These are phyloP conservation scores for Leccinum fuscescens DNA, from an alignment of 1,284 basidiomycete genomes.

Conservation along the genomic window DNA sequence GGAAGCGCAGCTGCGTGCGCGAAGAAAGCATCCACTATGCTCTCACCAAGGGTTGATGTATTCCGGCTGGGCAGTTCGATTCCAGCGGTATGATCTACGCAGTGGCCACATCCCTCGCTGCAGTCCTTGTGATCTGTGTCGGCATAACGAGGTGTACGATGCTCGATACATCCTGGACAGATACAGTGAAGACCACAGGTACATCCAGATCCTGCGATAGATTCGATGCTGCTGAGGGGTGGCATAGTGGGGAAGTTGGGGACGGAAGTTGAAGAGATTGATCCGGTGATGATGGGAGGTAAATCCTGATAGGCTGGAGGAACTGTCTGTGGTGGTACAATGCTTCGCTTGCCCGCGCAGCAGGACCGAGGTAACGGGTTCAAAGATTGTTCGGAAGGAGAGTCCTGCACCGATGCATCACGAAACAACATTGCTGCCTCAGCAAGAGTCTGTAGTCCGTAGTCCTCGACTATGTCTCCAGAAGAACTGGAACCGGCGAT, in stretches of 20 bases:
- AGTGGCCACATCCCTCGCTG: slow-evolving; percentile 60
- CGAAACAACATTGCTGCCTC: slow-evolving; percentile 47
- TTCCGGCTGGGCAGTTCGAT: slow-evolving; percentile 40
- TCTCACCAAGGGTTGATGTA: slow-evolving; percentile 20
- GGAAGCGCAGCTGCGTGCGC: slow-evolving; percentile 62
- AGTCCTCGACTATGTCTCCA: slow-evolving; percentile 7
- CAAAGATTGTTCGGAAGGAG: slow-evolving; percentile 5
- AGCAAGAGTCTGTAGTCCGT: slow-evolving; percentile 48
- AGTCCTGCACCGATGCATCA: slow-evolving; percentile 6
- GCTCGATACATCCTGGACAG: slow-evolving; percentile 73
- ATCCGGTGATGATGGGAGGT: slow-evolving; percentile 27
- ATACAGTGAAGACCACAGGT: slow-evolving; percentile 66
- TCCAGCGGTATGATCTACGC: slow-evolving; percentile 52
- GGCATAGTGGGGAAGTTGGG: slow-evolving; percentile 57
- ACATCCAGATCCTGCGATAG: slow-evolving; percentile 62
- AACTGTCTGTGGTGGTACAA: not conserved
- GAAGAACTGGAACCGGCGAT: slow-evolving; percentile 15
- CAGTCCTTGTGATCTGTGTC: slow-evolving; percentile 50
- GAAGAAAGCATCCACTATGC: slow-evolving; percentile 60
- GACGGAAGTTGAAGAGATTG: slow-evolving; percentile 17
- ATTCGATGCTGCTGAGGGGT: slow-evolving; percentile 53
- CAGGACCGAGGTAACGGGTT: slow-evolving; percentile 10
- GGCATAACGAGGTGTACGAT: slow-evolving; percentile 52
- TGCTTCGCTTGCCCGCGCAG: slow-evolving; percentile 10
- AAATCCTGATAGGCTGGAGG: slow-evolving; percentile 22